Percentiles rank a stretch among this genome's conserved stretches.
Conservation (phyloP, 352 stramenopile species). For the Pythium brachiatum region DNA sequence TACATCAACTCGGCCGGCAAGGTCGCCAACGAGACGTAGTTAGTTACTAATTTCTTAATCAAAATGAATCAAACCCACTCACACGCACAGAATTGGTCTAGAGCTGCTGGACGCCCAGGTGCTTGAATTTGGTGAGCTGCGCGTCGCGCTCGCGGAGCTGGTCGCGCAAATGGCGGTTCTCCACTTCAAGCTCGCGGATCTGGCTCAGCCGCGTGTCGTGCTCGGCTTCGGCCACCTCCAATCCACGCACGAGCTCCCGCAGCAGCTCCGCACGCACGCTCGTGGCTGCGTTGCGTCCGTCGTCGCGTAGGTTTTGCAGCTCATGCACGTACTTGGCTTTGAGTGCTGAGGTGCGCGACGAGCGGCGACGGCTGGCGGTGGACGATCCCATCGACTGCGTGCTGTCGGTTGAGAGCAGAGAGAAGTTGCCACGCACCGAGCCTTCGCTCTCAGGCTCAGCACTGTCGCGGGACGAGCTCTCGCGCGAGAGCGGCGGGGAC, state of each 20-base stretch:
- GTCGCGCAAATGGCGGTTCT: constrained; percentile 54
- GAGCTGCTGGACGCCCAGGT: constrained; percentile 9
- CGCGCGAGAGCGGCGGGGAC: background rate
- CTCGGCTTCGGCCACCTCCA: constrained; percentile 71
- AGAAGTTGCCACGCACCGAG: constrained; percentile 9
- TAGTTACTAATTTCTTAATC: constrained; percentile 4
- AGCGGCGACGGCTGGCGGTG: constrained; percentile 12
- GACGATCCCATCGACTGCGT: background rate
- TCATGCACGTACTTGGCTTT: constrained; percentile 60
- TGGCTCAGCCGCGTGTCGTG: constrained; percentile 74
- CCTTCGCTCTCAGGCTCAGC: constrained; percentile 23
- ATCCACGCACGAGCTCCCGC: constrained; percentile 62
- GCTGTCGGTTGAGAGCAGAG: constrained; percentile 17
- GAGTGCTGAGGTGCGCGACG: constrained; percentile 57
- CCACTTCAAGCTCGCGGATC: constrained; percentile 64
- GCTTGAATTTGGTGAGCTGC: constrained; percentile 23
- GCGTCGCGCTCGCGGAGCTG: constrained; percentile 43
- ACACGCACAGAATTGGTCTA: constrained; percentile 4
- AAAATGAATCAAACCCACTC: too few relatives aligned
- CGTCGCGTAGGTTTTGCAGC: constrained; percentile 33
- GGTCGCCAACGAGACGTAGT: constrained; percentile 50
- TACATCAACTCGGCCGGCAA: constrained; percentile 70
- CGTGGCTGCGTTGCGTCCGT: constrained; percentile 21
- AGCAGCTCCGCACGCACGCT: constrained; percentile 44
- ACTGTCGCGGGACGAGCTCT: constrained; percentile 13